Conservation (phyloP, 2,329 filamentous ascomycete species). For the Ciborinia camelliae region DNA sequence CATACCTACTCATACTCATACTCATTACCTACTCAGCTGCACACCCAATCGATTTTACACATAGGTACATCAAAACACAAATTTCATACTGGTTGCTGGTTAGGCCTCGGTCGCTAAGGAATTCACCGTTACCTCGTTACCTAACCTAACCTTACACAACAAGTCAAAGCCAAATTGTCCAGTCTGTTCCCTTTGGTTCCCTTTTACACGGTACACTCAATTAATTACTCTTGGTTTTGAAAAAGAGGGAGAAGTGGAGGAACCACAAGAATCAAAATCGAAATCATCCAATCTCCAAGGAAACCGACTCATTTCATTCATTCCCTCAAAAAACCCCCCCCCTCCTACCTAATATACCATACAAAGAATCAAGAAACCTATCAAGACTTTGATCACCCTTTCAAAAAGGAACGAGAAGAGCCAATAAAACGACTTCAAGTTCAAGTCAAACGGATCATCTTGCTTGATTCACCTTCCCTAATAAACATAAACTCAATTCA, state of each 20-base stretch:
- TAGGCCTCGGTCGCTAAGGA: constrained; percentile 26
- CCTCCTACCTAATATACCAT: neutral
- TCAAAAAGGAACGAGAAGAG: neutral
- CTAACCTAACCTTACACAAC: neutral
- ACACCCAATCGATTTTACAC: too few relatives aligned
- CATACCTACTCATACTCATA: too few relatives aligned
- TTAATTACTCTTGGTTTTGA: neutral
- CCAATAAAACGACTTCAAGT: neutral
- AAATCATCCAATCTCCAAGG: neutral
- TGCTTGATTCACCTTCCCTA: too few relatives aligned
- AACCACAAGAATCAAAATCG: neutral
- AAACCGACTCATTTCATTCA: neutral
- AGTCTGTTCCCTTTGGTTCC: constrained; percentile 8
- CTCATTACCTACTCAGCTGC: too few relatives aligned
- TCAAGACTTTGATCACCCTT: neutral
- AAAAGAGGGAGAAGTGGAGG: neutral
- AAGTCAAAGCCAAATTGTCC: too few relatives aligned
- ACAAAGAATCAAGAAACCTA: neutral
- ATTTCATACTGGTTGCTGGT: neutral
- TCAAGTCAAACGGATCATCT: neutral
- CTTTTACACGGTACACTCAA: neutral
- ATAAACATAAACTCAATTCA: too few relatives aligned
- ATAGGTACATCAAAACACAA: constrained; percentile 8
- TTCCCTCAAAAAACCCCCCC: neutral
- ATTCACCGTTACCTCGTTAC: constrained; percentile 15